Conservation (phyloP, 208 protist genomes). For the Leishmania gerbilli region DNA sequence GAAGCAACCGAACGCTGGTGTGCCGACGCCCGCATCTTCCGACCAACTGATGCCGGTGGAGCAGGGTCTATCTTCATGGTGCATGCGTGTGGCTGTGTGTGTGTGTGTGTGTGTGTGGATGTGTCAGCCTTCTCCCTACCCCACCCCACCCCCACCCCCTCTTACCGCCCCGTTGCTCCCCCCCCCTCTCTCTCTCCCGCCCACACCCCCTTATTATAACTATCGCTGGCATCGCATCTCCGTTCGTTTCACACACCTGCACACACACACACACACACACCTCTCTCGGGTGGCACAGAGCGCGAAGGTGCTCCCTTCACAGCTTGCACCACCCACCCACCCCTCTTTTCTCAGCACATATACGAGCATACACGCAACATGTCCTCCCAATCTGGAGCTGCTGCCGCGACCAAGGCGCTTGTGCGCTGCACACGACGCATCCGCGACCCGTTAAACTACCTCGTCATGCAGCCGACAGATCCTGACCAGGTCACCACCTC, state of each 20-base stretch:
- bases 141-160: neutral
- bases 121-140: neutral
- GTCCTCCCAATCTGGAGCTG: neutral
- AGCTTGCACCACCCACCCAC: neutral
- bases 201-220: neutral
- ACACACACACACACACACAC: neutral
- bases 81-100: neutral
- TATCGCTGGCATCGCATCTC: neutral
- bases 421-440: constrained; percentile 82
- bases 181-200: neutral
- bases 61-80: neutral
- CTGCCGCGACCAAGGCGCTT: constrained; percentile 21
- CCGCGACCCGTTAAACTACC: constrained; percentile 74
- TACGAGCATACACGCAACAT: neutral
- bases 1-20: no score
- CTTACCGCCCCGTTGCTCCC: neutral
- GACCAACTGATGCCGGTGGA: no score
- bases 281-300: neutral
- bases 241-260: neutral
- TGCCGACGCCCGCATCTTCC: no score
- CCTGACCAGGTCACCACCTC: constrained; percentile 62
- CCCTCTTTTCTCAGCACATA: neutral
- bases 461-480: constrained; percentile 82
- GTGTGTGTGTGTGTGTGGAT: neutral
- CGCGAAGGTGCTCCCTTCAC: neutral